A percentile compares a stretch with the other conserved stretches of the same genome.
Evolutionary conservation across 2,329 filamentous ascomycete species (phyloP).

Genomic region (Blastomyces emzantsi): DNA sequence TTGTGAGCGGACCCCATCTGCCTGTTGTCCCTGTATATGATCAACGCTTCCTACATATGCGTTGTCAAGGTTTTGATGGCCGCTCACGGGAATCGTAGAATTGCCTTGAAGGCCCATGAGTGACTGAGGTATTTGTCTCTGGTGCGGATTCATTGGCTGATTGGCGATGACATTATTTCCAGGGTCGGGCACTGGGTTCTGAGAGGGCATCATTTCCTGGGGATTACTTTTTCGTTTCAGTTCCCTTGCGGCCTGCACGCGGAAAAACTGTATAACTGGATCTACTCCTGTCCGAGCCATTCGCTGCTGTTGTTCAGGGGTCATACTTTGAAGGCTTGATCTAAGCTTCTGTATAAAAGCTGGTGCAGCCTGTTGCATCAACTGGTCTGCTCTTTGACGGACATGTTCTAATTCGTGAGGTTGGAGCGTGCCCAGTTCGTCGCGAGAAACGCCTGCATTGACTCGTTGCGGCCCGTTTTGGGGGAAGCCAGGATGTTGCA

Average conservation of each 20-base stretch:
- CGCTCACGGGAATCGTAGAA: constrained; percentile 27
- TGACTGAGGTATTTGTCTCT: constrained; percentile 35
- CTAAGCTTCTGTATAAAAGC: constrained; percentile 43
- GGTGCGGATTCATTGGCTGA: constrained; percentile 29
- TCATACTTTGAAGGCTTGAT: constrained; percentile 38
- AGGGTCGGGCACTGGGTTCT: constrained; percentile 24
- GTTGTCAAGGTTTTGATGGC: constrained; percentile 25
- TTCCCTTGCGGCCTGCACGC: constrained; percentile 39
- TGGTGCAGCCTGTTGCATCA: constrained; percentile 37
- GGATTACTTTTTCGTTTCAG: constrained; percentile 30
- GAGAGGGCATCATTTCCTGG: constrained; percentile 24
- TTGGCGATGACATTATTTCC: constrained; percentile 27
- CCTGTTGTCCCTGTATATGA: constrained; percentile 52
- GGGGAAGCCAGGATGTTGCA: constrained; percentile 23
- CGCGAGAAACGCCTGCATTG: constrained; percentile 21
- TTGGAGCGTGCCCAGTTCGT: constrained; percentile 31
- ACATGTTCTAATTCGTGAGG: constrained; percentile 38
- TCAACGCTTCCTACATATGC: constrained; percentile 41
- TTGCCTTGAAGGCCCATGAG: constrained; percentile 35
- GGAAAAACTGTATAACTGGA: constrained; percentile 44
- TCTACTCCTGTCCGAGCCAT: constrained; percentile 40
- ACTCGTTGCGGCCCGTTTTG: constrained; percentile 25
- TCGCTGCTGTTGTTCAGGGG: constrained; percentile 40
- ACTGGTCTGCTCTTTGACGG: constrained; percentile 38
- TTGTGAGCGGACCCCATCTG: constrained; percentile 52